Conservation (phyloP, 1,284 basidiomycete genomes). For the Boletus mariae region DNA sequence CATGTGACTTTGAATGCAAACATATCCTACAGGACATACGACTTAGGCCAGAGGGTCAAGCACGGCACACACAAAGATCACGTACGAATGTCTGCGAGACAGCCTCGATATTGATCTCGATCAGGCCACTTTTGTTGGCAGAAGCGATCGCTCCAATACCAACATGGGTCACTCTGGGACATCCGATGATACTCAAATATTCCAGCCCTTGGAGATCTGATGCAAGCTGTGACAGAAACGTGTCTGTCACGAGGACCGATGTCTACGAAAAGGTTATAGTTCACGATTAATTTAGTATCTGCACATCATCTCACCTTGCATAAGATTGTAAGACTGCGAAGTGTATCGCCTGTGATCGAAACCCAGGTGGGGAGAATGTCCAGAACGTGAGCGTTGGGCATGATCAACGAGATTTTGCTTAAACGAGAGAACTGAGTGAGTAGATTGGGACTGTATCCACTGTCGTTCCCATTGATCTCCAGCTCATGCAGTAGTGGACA, state of each 20-base stretch:
- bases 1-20: constrained; percentile 42
- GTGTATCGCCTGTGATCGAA: constrained; percentile 37
- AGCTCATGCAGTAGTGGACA: constrained; percentile 47
- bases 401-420: constrained; percentile 58
- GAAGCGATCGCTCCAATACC: constrained; percentile 52
- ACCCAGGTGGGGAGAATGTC: constrained; percentile 51
- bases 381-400: constrained; percentile 59
- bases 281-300: not conserved
- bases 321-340: constrained; percentile 57
- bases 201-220: constrained; percentile 47
- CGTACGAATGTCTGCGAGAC: constrained; percentile 59
- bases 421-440: constrained; percentile 49
- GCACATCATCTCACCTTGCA: constrained; percentile 51
- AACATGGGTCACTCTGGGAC: constrained; percentile 60
- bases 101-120: constrained; percentile 58
- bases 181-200: constrained; percentile 58
- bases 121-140: constrained; percentile 42
- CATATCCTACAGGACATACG: constrained; percentile 44
- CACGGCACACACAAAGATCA: constrained; percentile 6
- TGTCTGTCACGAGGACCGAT: constrained; percentile 55
- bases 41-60: constrained; percentile 6
- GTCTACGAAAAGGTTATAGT: constrained; percentile 35
- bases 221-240: constrained; percentile 45
- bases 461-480: constrained; percentile 65
- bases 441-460: constrained; percentile 44